These are phyloP conservation scores for Mucor velutinosus DNA, from an alignment of 371 early-diverging fungal genomes.

Conservation along the genomic window DNA sequence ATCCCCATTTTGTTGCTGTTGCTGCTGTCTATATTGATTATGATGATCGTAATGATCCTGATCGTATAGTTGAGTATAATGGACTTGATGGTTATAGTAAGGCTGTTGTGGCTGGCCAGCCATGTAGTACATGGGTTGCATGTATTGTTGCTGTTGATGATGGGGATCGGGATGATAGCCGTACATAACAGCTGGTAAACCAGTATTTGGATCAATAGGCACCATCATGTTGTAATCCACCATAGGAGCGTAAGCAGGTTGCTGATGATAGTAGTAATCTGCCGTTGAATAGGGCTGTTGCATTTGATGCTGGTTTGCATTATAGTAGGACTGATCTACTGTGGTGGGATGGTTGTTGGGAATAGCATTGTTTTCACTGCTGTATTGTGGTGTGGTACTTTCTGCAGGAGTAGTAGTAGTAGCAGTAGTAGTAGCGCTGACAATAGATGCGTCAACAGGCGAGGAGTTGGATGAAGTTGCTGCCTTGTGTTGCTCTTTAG, in stretches of 20 bases:
- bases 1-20: not conserved
- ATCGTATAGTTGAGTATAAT: constrained; percentile 11
- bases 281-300: not conserved
- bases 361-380: not conserved
- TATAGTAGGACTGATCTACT: not conserved
- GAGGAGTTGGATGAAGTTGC: not conserved
- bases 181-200: constrained; percentile 14
- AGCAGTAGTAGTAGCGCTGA: no score
- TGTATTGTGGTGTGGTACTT: not conserved
- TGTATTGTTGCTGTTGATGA: constrained; percentile 12
- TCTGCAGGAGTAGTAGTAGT: not conserved
- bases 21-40: not conserved
- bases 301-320: not conserved
- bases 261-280: constrained; percentile 18
- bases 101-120: constrained; percentile 8
- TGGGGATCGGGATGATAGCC: constrained; percentile 8
- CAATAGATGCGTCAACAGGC: not conserved
- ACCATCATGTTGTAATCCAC: constrained; percentile 21
- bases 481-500: not conserved
- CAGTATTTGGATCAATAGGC: constrained; percentile 20
- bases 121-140: constrained; percentile 25
- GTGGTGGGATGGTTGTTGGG: not conserved
- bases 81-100: constrained; percentile 14
- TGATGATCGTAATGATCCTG: not conserved
- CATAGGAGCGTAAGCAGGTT: constrained; percentile 1